These are phyloP conservation scores for Cercophora samala DNA, from an alignment of 495 filamentous ascomycete species.

Conservation along the genomic window DNA sequence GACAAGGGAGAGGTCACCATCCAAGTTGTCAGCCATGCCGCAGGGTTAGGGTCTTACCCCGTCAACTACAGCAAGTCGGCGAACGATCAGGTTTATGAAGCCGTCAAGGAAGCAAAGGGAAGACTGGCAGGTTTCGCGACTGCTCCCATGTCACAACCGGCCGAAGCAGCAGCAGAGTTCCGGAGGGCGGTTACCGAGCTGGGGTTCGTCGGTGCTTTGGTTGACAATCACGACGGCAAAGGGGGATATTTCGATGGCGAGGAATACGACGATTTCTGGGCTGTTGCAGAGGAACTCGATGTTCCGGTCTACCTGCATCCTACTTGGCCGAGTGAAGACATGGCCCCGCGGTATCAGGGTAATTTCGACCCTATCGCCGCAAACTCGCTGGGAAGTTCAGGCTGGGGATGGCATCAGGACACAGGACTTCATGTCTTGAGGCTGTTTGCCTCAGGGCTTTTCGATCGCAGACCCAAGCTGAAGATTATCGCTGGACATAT, in stretches of 20 bases:
- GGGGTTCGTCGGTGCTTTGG: slow-evolving; percentile 55
- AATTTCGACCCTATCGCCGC: slow-evolving; percentile 32
- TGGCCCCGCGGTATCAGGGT: slow-evolving; percentile 38
- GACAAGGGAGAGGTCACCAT: slow-evolving; percentile 47
- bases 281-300: slow-evolving; percentile 47
- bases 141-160: slow-evolving; percentile 48
- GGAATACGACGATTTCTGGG: slow-evolving; percentile 47
- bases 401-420: slow-evolving; percentile 49
- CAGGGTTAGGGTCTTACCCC: slow-evolving; percentile 35
- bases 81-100: slow-evolving; percentile 53
- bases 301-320: slow-evolving; percentile 61
- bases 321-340: slow-evolving; percentile 38
- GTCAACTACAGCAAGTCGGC: slow-evolving; percentile 36
- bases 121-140: slow-evolving; percentile 53
- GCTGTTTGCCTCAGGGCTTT: slow-evolving; percentile 39
- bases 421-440: slow-evolving; percentile 42
- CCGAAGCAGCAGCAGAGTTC: slow-evolving; percentile 47
- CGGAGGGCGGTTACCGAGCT: slow-evolving; percentile 44
- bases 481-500: slow-evolving; percentile 66
- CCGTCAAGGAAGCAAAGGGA: slow-evolving; percentile 28
- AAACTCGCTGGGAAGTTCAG: slow-evolving; percentile 39
- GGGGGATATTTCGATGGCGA: slow-evolving; percentile 48
- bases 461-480: slow-evolving; percentile 52
- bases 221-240: slow-evolving; percentile 50
- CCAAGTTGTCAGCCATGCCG: slow-evolving; percentile 57